Evolutionary conservation across 2,329 filamentous ascomycete species (phyloP).

Genomic region (Onygena corvina): DNA sequence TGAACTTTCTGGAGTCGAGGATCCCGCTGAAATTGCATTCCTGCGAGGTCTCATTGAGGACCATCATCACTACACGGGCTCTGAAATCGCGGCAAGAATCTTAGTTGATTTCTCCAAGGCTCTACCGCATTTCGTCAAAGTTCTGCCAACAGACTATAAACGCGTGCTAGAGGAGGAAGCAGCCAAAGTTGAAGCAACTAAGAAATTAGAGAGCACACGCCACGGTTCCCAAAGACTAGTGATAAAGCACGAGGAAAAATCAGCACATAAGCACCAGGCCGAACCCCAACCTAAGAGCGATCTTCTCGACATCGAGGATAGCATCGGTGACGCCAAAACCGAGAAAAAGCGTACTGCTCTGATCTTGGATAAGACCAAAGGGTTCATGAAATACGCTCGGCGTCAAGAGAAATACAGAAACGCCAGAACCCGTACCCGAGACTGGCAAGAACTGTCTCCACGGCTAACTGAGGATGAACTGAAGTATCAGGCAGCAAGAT

Average conservation of each 20-base stretch:
- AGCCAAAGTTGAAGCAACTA: constrained; percentile 70
- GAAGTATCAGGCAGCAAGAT: constrained; percentile 91
- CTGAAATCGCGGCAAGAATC: constrained; percentile 83
- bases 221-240: constrained; percentile 16
- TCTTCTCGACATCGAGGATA: constrained; percentile 81
- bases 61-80: constrained; percentile 95
- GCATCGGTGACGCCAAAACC: constrained; percentile 65
- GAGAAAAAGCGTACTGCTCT: constrained; percentile 85
- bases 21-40: constrained; percentile 78
- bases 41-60: constrained; percentile 87
- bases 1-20: constrained; percentile 70
- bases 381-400: constrained; percentile 95
- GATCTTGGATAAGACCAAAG: constrained; percentile 91
- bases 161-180: constrained; percentile 77
- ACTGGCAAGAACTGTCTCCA: constrained; percentile 83
- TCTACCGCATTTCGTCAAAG: constrained; percentile 81
- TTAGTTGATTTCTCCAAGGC: constrained; percentile 91
- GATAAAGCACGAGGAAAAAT: constrained; percentile 28
- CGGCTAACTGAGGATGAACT: constrained; percentile 87
- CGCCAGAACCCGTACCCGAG: constrained; percentile 70
- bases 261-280: constrained; percentile 49
- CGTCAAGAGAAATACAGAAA: constrained; percentile 87
- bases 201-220: constrained; percentile 65
- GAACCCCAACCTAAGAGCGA: constrained; percentile 57
- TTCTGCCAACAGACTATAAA: constrained; percentile 92